phyloP scores from a whole-genome alignment of 1,139 yeast species.

The Pichia cactophila region DNA sequence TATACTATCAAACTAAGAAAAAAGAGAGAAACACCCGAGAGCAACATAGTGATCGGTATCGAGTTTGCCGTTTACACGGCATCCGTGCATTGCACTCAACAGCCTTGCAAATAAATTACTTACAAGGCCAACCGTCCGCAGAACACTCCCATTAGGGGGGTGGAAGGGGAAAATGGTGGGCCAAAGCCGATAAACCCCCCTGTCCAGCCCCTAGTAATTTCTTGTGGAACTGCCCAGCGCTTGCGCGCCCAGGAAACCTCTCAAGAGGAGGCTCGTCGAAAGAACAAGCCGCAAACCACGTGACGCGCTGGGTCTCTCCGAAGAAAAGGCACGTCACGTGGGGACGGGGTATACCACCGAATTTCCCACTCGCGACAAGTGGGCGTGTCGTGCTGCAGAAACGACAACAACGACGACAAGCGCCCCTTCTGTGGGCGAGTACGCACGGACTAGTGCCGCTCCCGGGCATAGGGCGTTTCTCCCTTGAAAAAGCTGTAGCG shows the following conservation, averaged over 20 bases:
- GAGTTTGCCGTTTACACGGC: constrained; percentile 45
- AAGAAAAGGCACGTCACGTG: constrained; percentile 40
- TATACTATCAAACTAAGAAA: too few species aligned
- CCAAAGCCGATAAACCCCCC: too few species aligned
- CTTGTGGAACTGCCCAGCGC: constrained; percentile 74
- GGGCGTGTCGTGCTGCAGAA: neutral
- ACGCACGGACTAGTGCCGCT: constrained; percentile 44
- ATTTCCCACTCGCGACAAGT: constrained; percentile 64
- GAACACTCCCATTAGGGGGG: constrained; percentile 55
- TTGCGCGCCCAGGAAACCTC: constrained; percentile 60
- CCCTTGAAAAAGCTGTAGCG: neutral
- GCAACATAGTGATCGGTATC: constrained; percentile 69
- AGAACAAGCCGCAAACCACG: neutral
- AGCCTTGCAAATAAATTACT: constrained; percentile 27
- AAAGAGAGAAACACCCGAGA: constrained; percentile 12
- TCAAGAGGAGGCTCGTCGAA: constrained; percentile 42
- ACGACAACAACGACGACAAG: neutral
- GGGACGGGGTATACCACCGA: constrained; percentile 71
- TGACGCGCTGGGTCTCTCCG: constrained; percentile 35
- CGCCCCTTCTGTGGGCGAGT: constrained; percentile 52
- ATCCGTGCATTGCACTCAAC: constrained; percentile 75
- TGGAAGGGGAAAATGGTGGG: neutral
- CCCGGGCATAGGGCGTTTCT: neutral
- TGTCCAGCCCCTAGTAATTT: constrained; percentile 30
- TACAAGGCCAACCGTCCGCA: constrained; percentile 60